Conservation (phyloP, 164 flowering plant genomes). For the Cinnamomum micranthum region DNA sequence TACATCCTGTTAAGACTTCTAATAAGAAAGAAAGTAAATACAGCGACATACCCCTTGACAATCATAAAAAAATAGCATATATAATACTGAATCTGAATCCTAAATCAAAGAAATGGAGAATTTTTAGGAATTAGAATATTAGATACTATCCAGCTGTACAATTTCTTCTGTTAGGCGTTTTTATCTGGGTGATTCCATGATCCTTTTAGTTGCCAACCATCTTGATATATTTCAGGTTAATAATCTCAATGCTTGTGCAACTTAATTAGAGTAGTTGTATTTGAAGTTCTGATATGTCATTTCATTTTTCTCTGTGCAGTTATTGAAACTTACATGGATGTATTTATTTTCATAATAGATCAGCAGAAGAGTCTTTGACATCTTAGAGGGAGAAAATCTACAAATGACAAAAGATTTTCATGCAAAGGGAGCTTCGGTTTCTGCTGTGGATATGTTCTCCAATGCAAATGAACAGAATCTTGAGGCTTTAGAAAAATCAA, state of each 20-base stretch:
- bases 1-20: no score
- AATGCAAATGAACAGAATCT: neutral
- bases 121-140: neutral
- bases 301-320: neutral
- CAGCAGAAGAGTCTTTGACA: slow-evolving; percentile 18
- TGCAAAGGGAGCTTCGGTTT: neutral
- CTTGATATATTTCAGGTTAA: neutral
- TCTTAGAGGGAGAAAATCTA: slow-evolving; percentile 14
- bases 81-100: no score
- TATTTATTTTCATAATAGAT: slow-evolving; percentile 9
- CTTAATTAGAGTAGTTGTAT: no score
- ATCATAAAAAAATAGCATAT: no score
- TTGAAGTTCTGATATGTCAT: no score
- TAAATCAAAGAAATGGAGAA: neutral
- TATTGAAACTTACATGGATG: neutral
- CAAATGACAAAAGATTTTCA: neutral
- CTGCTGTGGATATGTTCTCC: neutral
- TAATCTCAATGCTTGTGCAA: neutral
- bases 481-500: slow-evolving; percentile 2
- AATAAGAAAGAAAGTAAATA: no score
- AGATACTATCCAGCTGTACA: neutral
- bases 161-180: neutral
- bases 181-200: neutral
- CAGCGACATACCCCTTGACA: no score
- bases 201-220: neutral